Evolutionary conservation across 1,284 basidiomycete genomes (phyloP), one percentile per base, ranked within the genome.

Genomic region (Austroboletus niveus): DNA sequence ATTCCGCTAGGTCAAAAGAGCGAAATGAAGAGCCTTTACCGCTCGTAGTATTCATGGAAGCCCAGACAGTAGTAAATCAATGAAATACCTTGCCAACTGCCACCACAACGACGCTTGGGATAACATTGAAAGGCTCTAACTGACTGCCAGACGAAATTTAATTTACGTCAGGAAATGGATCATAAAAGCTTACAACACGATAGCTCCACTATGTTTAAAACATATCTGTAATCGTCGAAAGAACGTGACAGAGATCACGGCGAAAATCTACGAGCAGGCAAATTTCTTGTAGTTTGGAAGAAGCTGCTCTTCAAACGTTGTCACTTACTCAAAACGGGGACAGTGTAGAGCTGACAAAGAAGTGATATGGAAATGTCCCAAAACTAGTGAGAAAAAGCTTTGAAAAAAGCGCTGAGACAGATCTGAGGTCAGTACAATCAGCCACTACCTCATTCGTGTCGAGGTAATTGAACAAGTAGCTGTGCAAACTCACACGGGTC

Each of bases 381-480:
- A 8, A 31, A 40, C 30, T 52, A 3, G 30, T 55, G 40, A 52
- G 45, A 5, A 90, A 84, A 2, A 96, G 77, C 64, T 92, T 88
- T 12, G 89, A 92, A 54, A 88, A 89, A 5, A 94, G 73, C 22
- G 88, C 74, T 8, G 90, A 81, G 36, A 94, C 79, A 17, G 81
- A 74, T 36, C 75, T 72, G 3, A 87, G 71, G 63, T 85, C 91
- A 14, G 73, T 71, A 5, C 69, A 57, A 31, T 89, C 80, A 6
- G 74, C 78, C 5, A 85, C 84, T 11, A 81, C 77, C 6, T 81
- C 77, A 11, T 79, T 85, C 0, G 74, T 75, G 63, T 94, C 89
- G 27, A 96, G 75, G 93, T 94, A 96, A 51, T 89, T 85, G 64
- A 94, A 93, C 3, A 95, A 66, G 48, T 80, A 74, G 59, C 88